Evolutionary conservation across 805 yeast species (phyloP), one percentile per base, ranked within the genome.

Genomic region (Myxozyma sirexii): DNA sequence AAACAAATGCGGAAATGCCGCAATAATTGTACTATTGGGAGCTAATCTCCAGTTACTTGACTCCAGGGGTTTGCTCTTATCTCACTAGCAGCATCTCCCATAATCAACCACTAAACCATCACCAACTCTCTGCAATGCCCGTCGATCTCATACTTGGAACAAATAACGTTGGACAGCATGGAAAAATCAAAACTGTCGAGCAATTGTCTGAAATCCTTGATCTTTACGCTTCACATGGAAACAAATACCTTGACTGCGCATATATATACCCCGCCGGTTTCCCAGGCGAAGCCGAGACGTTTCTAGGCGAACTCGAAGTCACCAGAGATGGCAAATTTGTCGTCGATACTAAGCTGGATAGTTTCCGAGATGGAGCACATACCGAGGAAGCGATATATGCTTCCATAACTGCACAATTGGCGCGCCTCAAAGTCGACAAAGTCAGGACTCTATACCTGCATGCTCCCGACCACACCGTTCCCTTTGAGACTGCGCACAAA

Each of bases 401-500:
- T 6, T 59, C 59, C 12, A 56, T 56, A 21, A 37, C 38, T 6
- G 44, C 4, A 23, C 57, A 51, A 23, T 33, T 60, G 37, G 47
- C n/a, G 26, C 45, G 60, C 12, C 53, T 60, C 39, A 48, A 48
- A 15, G 52, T 53, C 17, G 60, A 51, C 52, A 56, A 55, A 45
- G 57, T 60, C 33, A 39, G 44, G n/a, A 56, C 55, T 24, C 43
- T 60, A 33, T 60, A 60, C 39, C 60, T 60, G 29, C 63, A 60
- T 33, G 63, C 63, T 13, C 63, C 72, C 23, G 72, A 70, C 46
- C 64, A 65, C 1, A 54, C 56, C 2, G 64, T 66, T 0, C 65
- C 69, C 2, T 56, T 68, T 39, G 70, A 67, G 41, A 68, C 65
- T 44, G 57, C 71, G 4, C 57, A 67, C 15, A 64, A 57, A 43